These are phyloP conservation scores for Syzygium syzygioides DNA, from an alignment of 441 rosid species.

Conservation along the genomic window DNA sequence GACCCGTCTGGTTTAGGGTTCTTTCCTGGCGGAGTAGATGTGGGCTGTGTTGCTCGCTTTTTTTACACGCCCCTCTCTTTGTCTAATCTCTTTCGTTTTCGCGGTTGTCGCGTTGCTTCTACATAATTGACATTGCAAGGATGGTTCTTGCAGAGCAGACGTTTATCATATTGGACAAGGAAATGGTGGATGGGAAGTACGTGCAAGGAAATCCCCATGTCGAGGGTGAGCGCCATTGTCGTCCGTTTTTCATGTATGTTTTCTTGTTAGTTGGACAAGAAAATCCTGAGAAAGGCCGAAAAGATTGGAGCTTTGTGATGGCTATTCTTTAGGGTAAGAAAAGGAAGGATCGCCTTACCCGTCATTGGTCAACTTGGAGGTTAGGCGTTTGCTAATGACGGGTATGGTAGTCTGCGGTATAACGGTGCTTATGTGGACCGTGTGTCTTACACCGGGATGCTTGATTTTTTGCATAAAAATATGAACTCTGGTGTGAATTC, in stretches of 20 bases:
- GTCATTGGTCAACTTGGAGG: not conserved
- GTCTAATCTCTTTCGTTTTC: not conserved
- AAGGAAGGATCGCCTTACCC: not conserved
- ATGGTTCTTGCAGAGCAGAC: conserved; percentile 61
- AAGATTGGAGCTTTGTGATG: not conserved
- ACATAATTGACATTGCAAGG: not conserved
- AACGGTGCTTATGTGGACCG: not conserved
- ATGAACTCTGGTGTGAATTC: not conserved
- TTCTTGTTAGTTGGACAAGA: not conserved
- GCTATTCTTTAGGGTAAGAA: not conserved
- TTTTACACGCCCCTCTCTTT: not conserved
- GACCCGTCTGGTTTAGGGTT: not conserved
- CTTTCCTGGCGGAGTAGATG: not conserved
- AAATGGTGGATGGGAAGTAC: conserved; percentile 41
- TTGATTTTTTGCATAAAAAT: not conserved
- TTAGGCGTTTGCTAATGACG: not conserved
- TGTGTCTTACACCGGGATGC: not conserved
- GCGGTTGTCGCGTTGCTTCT: not conserved
- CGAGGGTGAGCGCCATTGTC: conserved; percentile 33
- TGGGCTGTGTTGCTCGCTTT: not conserved
- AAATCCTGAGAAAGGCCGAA: not conserved
- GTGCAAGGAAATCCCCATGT: conserved; percentile 59
- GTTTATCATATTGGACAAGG: conserved; percentile 80
- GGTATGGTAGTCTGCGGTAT: not conserved
- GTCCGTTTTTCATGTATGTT: not conserved